Evolutionary conservation across 805 yeast species (phyloP).

Genomic region (Cyberlindnera bimundalis): DNA sequence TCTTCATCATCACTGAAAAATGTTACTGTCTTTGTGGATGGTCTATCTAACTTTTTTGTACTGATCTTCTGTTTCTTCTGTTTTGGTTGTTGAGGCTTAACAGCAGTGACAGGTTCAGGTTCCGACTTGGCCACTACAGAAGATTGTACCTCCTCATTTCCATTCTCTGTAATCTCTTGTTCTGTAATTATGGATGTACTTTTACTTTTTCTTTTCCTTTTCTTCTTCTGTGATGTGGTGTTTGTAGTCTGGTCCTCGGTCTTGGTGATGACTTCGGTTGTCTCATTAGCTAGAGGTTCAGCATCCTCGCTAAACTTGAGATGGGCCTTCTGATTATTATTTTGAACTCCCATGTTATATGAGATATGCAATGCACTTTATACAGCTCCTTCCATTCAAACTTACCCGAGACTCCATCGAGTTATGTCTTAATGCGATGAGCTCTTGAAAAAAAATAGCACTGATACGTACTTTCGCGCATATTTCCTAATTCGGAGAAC

Average conservation of each 20-base stretch:
- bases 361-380: too few relatives aligned
- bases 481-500: too few relatives aligned
- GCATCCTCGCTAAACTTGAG: slow-evolving; percentile 9
- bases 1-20: slow-evolving; percentile 37
- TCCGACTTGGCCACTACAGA: background rate
- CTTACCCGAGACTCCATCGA: too few relatives aligned
- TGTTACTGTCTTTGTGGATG: slow-evolving; percentile 32
- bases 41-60: slow-evolving; percentile 8
- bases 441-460: too few relatives aligned
- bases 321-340: slow-evolving; percentile 13
- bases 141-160: background rate
- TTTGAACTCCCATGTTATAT: background rate
- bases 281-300: background rate
- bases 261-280: background rate
- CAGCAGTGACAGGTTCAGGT: background rate
- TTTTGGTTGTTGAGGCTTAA: slow-evolving; percentile 15
- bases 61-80: slow-evolving; percentile 8
- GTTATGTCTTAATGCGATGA: too few relatives aligned
- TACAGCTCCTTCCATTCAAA: too few relatives aligned
- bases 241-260: background rate
- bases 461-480: too few relatives aligned
- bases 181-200: background rate
- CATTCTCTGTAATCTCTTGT: too few relatives aligned
- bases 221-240: slow-evolving; percentile 14
- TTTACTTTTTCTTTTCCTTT: slow-evolving; percentile 17